Percentiles rank a stretch among this genome's conserved stretches.
Evolutionary conservation across 331 rosid species (phyloP).

Genomic region (Spiraea crenata): DNA sequence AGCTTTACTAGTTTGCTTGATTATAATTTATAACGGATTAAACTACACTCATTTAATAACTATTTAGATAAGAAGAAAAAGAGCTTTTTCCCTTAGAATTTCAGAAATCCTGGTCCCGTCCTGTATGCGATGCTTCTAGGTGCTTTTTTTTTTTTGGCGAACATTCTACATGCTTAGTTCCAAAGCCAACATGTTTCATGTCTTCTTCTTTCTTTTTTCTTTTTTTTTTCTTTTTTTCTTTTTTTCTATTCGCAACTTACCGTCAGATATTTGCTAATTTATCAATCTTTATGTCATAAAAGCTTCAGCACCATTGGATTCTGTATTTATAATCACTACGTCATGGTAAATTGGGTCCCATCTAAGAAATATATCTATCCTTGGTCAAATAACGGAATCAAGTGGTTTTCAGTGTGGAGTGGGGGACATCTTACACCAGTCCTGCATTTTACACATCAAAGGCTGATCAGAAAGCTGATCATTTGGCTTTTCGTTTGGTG

Average conservation of each 20-base stretch:
- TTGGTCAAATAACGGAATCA: neutral
- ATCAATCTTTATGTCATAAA: neutral
- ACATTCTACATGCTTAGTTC: neutral
- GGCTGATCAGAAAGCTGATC: neutral
- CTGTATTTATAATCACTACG: neutral
- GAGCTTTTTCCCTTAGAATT: too few relatives aligned
- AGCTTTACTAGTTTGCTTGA: too few relatives aligned
- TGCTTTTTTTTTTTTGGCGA: too few relatives aligned
- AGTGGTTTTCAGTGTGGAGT: neutral
- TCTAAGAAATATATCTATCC: neutral
- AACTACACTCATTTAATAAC: too few relatives aligned
- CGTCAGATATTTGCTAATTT: neutral
- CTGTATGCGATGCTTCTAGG: neutral
- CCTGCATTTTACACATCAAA: neutral
- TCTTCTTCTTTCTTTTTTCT: neutral
- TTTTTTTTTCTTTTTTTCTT: too few relatives aligned
- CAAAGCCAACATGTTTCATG: neutral
- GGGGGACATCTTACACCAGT: neutral
- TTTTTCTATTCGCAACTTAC: neutral
- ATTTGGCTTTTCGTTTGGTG: neutral
- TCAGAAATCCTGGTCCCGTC: neutral
- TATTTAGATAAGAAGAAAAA: too few relatives aligned
- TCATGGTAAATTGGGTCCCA: slow-evolving; percentile 12
- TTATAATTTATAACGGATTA: too few relatives aligned
- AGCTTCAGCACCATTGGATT: slow-evolving; percentile 13